These are phyloP conservation scores for Lyophyllum atratum DNA, from an alignment of 768 basidiomycete species.

Conservation along the genomic window DNA sequence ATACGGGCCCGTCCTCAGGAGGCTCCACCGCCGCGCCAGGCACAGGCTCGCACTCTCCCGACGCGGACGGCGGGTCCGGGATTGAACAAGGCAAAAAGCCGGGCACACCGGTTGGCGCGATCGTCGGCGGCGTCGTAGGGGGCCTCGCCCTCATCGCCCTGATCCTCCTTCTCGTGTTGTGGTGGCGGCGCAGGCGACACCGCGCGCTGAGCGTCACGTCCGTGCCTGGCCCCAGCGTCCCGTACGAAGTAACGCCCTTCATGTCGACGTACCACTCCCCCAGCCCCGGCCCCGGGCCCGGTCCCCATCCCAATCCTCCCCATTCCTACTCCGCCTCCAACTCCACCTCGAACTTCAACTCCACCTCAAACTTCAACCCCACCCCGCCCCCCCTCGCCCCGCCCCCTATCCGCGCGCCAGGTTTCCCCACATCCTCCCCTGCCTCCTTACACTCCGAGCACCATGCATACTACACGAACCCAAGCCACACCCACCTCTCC, in stretches of 20 bases:
- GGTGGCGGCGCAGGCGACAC: conserved; percentile 3
- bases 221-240: background rate
- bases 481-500: background rate
- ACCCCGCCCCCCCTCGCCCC: background rate
- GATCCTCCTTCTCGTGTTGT: background rate
- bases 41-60: no score
- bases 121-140: conserved; percentile 18
- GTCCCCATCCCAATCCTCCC: no score
- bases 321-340: no score
- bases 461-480: background rate
- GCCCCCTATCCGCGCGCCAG: background rate
- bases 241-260: conserved; percentile 1
- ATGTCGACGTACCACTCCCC: background rate
- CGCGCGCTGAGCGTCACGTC: background rate
- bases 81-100: background rate
- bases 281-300: background rate
- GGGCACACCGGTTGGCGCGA: conserved; percentile 7
- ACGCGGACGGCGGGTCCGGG: background rate
- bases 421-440: background rate
- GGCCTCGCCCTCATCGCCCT: conserved; percentile 6
- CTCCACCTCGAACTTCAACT: no score
- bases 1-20: no score
- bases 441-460: background rate
- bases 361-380: no score
- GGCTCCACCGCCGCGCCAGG: background rate